Percentiles rank a stretch among this genome's conserved stretches.
These are phyloP conservation scores for Penicillium sp. DNA, from an alignment of 2,329 filamentous ascomycete genomes.

Conservation along the genomic window DNA sequence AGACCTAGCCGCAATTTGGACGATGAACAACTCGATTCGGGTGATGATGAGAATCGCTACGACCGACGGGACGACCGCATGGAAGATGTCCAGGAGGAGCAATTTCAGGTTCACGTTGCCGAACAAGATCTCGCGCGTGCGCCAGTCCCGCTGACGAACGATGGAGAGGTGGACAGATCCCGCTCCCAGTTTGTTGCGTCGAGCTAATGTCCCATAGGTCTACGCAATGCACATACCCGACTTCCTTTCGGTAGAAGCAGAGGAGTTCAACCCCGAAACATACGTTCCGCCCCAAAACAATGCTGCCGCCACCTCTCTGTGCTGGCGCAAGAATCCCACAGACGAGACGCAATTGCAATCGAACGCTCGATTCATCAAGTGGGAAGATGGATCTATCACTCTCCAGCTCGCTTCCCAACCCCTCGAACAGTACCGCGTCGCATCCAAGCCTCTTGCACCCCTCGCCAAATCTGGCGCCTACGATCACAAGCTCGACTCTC, in stretches of 20 bases:
- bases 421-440: slow-evolving; percentile 60
- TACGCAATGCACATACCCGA: slow-evolving; percentile 66
- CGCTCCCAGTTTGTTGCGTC: not conserved
- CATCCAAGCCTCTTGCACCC: slow-evolving; percentile 60
- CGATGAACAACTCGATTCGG: slow-evolving; percentile 64
- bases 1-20: slow-evolving; percentile 53
- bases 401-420: slow-evolving; percentile 65
- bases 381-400: slow-evolving; percentile 68
- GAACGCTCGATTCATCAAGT: slow-evolving; percentile 65
- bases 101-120: slow-evolving; percentile 53
- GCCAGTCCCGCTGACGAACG: slow-evolving; percentile 54
- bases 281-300: slow-evolving; percentile 65
- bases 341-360: slow-evolving; percentile 60
- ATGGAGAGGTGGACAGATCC: slow-evolving; percentile 37
- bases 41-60: slow-evolving; percentile 59
- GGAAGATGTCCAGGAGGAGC: slow-evolving; percentile 45
- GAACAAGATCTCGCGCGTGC: slow-evolving; percentile 60
- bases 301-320: slow-evolving; percentile 64
- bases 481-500: slow-evolving; percentile 59
- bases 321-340: slow-evolving; percentile 66
- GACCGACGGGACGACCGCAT: slow-evolving; percentile 53
- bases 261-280: slow-evolving; percentile 60
- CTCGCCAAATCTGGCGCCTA: slow-evolving; percentile 55
- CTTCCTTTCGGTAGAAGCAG: slow-evolving; percentile 63
- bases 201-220: slow-evolving; percentile 41